phyloP scores from a whole-genome alignment of 805 yeast species.

The Candida adriatica region DNA sequence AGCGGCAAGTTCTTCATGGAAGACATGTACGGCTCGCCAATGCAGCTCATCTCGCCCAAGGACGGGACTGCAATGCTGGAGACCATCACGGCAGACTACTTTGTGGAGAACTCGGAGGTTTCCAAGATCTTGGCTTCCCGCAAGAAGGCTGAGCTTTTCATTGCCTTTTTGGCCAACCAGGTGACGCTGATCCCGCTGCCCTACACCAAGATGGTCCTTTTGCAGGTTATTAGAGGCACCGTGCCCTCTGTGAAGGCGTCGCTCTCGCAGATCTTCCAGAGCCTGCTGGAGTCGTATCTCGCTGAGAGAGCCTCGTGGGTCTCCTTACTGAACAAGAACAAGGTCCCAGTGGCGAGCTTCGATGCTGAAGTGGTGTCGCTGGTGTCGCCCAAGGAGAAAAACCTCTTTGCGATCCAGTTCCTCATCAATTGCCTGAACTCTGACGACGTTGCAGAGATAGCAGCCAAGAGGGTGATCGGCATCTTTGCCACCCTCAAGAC shows the following conservation, averaged over 20 bases:
- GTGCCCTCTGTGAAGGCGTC: conserved; percentile 29
- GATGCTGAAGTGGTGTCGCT: conserved; percentile 54
- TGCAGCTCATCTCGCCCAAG: conserved; percentile 56
- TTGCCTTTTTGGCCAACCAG: conserved; percentile 67
- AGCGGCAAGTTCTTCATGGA: conserved; percentile 39
- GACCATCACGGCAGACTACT: conserved; percentile 36
- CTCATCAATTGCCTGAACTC: conserved; percentile 46
- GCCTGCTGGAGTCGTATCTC: conserved; percentile 39
- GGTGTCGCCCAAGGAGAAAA: conserved; percentile 56
- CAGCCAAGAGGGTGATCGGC: conserved; percentile 43
- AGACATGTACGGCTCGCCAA: conserved; percentile 50
- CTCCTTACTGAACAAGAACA: conserved; percentile 36
- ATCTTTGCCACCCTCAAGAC: conserved; percentile 51
- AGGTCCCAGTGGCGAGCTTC: conserved; percentile 44
- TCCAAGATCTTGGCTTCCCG: conserved; percentile 32
- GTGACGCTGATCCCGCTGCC: conserved; percentile 47
- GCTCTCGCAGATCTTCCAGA: conserved; percentile 42
- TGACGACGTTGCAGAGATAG: conserved; percentile 38
- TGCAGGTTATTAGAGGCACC: conserved; percentile 38
- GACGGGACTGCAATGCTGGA: conserved; percentile 47
- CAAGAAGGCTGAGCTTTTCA: conserved; percentile 50
- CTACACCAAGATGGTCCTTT: conserved; percentile 45
- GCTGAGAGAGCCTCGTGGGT: conserved; percentile 39
- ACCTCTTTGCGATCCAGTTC: conserved; percentile 51
- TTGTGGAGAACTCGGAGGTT: conserved; percentile 44